phyloP scores from a whole-genome alignment of 225 moss, liverwort and hornwort species.

The Physcomitrellopsis africana region DNA sequence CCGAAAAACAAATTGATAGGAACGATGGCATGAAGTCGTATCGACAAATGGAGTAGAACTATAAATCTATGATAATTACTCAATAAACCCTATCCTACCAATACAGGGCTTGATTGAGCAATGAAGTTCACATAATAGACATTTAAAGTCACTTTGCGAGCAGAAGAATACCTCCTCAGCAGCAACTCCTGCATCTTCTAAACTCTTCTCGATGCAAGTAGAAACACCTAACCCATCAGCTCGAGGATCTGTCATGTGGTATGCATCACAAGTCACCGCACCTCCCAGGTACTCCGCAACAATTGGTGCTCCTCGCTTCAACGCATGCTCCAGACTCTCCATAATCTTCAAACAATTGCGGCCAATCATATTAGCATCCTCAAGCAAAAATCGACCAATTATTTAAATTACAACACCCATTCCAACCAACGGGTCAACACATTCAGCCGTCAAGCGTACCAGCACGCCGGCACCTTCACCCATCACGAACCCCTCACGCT shows the following conservation, averaged over 20 bases:
- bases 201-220: conserved; percentile 35
- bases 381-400: background rate
- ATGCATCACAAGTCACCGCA: conserved; percentile 82
- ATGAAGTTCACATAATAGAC: background rate
- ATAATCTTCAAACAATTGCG: conserved; percentile 55
- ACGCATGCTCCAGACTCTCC: conserved; percentile 89
- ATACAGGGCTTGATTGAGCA: background rate
- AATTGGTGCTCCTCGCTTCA: conserved; percentile 74
- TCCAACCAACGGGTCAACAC: background rate
- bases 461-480: conserved; percentile 85
- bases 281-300: conserved; percentile 85
- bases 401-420: background rate
- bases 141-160: background rate
- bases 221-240: conserved; percentile 76
- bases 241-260: conserved; percentile 90
- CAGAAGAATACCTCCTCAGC: conserved; percentile 33
- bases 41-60: background rate
- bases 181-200: conserved; percentile 44
- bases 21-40: background rate
- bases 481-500: conserved; percentile 86
- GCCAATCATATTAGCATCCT: background rate
- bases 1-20: background rate
- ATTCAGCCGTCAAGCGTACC: conserved; percentile 38
- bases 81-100: background rate
- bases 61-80: background rate